phyloP scores from a whole-genome alignment of 345 rosid species.

The Trapa bicornis region DNA sequence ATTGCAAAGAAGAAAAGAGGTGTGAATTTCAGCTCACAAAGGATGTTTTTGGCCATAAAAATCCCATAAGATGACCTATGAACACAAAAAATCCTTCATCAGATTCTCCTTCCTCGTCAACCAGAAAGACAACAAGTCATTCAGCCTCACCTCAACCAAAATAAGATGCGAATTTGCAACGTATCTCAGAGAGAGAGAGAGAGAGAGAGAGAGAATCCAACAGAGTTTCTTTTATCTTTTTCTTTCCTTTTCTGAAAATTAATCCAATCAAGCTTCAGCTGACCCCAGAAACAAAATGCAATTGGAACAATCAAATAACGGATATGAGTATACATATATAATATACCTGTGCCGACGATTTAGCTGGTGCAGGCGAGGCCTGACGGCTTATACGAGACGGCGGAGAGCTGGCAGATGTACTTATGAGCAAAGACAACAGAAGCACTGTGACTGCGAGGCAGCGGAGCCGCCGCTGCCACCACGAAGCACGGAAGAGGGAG shows the following conservation, averaged over 20 bases:
- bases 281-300: background rate
- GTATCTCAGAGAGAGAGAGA: too few species aligned
- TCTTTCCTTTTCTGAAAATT: background rate
- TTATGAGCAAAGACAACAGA: background rate
- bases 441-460: background rate
- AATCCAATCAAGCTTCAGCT: background rate
- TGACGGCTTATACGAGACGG: background rate
- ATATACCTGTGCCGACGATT: background rate
- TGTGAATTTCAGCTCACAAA: background rate
- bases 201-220: background rate
- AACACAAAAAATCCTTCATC: background rate
- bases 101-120: background rate
- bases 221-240: background rate
- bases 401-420: background rate
- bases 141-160: background rate
- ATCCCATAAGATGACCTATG: background rate
- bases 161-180: background rate
- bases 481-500: background rate
- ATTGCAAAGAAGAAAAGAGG: too few species aligned
- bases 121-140: background rate
- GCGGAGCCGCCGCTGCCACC: background rate
- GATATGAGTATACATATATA: background rate
- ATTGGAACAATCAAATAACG: background rate
- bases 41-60: background rate
- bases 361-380: background rate